A percentile compares a stretch with the other conserved stretches of the same genome.
phyloP scores from a whole-genome alignment of 2,329 filamentous ascomycete species.

The Tricladium varicosporioides region DNA sequence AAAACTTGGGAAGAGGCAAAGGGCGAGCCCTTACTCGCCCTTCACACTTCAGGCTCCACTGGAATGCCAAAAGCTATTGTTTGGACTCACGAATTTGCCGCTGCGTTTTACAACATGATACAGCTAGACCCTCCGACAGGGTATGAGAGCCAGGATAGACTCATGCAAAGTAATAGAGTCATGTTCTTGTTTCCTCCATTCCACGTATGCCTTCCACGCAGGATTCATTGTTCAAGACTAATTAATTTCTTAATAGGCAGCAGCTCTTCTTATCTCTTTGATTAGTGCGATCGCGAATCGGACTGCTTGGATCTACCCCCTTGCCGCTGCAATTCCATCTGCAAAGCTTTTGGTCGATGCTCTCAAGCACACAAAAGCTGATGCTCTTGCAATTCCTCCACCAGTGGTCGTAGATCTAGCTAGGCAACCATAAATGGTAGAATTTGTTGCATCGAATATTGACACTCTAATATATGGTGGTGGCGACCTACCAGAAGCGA shows the following conservation, averaged over 20 bases:
- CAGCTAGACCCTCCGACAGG: not conserved
- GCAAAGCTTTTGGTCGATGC: not conserved
- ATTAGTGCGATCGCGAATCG: not conserved
- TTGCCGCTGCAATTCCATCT: not conserved
- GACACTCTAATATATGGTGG: not conserved
- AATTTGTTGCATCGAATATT: not conserved
- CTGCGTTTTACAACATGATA: not conserved
- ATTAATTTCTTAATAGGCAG: not conserved
- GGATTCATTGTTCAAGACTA: too few relatives aligned
- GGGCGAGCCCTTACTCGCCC: constrained; percentile 37
- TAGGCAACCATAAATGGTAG: not conserved
- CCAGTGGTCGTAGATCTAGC: not conserved
- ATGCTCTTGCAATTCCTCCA: not conserved
- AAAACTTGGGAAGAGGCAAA: constrained; percentile 35
- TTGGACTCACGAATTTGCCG: constrained; percentile 31
- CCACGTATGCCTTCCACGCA: not conserved
- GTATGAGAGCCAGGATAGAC: not conserved
- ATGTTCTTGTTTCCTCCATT: not conserved
- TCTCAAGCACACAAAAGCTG: constrained; percentile 2
- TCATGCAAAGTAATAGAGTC: not conserved
- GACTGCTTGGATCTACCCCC: not conserved
- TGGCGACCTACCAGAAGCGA: not conserved
- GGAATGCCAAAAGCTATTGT: constrained; percentile 41
- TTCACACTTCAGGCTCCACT: constrained; percentile 43
- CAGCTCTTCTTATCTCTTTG: not conserved